A percentile compares a stretch with the other conserved stretches of the same genome.
These are phyloP conservation scores for Barbarea vulgaris DNA, from an alignment of 345 rosid genomes.

Conservation along the genomic window DNA sequence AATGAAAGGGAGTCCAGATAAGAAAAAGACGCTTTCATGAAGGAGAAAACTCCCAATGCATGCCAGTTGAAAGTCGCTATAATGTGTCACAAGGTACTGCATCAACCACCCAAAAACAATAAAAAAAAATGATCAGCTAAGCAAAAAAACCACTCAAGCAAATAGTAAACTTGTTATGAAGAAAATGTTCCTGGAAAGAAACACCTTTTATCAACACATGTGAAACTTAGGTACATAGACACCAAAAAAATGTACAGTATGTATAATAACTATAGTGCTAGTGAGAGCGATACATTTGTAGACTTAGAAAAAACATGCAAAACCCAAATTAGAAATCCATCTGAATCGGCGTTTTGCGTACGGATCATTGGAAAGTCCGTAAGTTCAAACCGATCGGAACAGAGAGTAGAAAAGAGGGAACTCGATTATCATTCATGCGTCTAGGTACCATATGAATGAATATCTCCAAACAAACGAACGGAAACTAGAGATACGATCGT, in stretches of 20 bases:
- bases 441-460: background rate
- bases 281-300: background rate
- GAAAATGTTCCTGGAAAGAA: too few relatives aligned
- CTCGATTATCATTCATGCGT: background rate
- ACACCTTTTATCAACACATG: too few relatives aligned
- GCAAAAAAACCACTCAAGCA: too few relatives aligned
- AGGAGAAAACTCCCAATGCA: slow-evolving; percentile 94
- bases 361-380: slow-evolving; percentile 18
- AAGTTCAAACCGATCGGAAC: background rate
- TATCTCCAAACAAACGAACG: background rate
- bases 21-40: slow-evolving; percentile 94
- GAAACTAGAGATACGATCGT: background rate
- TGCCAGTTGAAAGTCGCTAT: slow-evolving; percentile 89
- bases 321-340: slow-evolving; percentile 12
- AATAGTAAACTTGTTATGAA: too few relatives aligned
- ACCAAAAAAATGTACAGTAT: background rate
- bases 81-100: slow-evolving; percentile 86
- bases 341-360: background rate
- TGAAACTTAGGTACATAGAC: background rate
- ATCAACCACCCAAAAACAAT: slow-evolving; percentile 26
- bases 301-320: slow-evolving; percentile 2
- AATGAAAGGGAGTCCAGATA: slow-evolving; percentile 94
- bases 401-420: background rate
- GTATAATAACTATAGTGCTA: background rate
- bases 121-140: background rate